A percentile compares a stretch with the other conserved stretches of the same genome.
phyloP scores from a whole-genome alignment of 1,139 yeast species.

The Candida glucosophila region DNA sequence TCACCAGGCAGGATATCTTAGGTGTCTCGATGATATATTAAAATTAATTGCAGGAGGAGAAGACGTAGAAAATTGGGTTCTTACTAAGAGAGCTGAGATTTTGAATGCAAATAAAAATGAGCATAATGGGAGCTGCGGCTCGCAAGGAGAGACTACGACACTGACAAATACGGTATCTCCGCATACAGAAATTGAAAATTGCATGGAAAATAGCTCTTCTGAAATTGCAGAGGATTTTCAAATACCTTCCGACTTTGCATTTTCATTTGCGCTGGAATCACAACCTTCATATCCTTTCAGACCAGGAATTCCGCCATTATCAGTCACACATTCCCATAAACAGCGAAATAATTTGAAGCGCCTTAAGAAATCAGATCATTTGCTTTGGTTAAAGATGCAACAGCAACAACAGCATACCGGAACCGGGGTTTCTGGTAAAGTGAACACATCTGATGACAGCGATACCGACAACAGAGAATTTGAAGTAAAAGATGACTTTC shows the following conservation, averaged over 20 bases:
- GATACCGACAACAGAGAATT: too few relatives aligned
- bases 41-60: constrained; percentile 37
- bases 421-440: too few relatives aligned
- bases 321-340: constrained; percentile 23
- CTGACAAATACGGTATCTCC: too few relatives aligned
- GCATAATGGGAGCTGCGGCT: background rate
- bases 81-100: constrained; percentile 41
- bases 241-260: constrained; percentile 30
- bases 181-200: too few relatives aligned
- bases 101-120: constrained; percentile 11
- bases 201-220: too few relatives aligned
- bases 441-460: too few relatives aligned
- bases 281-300: constrained; percentile 31
- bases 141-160: constrained; percentile 2
- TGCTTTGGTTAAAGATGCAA: constrained; percentile 5
- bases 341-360: constrained; percentile 7
- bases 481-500: too few relatives aligned
- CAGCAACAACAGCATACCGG: constrained; percentile 3
- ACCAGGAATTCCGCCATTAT: constrained; percentile 38
- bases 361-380: constrained; percentile 6
- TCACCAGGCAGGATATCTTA: constrained; percentile 46
- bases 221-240: constrained; percentile 8
- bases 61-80: constrained; percentile 47
- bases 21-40: constrained; percentile 47
- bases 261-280: constrained; percentile 22